Percentiles rank a stretch among this genome's conserved stretches.
Evolutionary conservation across 768 basidiomycete species (phyloP).

Genomic region (Hirschioporus abietinus): DNA sequence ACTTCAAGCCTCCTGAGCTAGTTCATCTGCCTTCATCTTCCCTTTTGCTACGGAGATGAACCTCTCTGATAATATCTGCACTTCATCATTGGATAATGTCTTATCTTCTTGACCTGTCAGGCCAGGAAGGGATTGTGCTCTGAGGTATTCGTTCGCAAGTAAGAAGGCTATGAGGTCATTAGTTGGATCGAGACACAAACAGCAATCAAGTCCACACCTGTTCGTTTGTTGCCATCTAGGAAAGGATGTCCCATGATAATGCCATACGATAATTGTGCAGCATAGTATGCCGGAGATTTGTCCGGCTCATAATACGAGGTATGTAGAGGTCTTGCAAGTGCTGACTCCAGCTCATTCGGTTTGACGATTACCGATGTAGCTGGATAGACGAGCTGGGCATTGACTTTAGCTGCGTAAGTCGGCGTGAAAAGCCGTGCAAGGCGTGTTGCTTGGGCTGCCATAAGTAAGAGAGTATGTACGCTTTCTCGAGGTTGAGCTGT

Average conservation of each 20-base stretch:
- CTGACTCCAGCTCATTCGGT: conserved; percentile 28
- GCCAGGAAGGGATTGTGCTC: conserved; percentile 27
- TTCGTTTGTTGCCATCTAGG: conserved; percentile 28
- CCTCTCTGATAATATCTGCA: not conserved
- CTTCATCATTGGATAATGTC: not conserved
- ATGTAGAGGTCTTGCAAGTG: conserved; percentile 23
- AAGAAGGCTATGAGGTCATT: conserved; percentile 23
- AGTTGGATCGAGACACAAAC: not conserved
- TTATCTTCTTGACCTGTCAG: conserved; percentile 5
- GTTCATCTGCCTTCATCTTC: not conserved
- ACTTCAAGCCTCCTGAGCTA: not conserved
- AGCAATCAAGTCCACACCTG: conserved; percentile 12
- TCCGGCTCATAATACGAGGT: conserved; percentile 26
- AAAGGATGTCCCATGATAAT: conserved; percentile 28
- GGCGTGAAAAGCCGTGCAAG: conserved; percentile 27
- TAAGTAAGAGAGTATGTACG: not conserved
- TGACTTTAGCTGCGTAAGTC: conserved; percentile 20
- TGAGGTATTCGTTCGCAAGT: conserved; percentile 27
- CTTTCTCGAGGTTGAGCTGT: too few relatives aligned
- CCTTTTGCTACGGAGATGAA: not conserved
- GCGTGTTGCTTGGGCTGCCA: conserved; percentile 19
- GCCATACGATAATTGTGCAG: conserved; percentile 28
- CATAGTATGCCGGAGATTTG: conserved; percentile 20
- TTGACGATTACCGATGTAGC: conserved; percentile 24
- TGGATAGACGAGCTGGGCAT: conserved; percentile 30